Evolutionary conservation across 2,329 filamentous ascomycete species (phyloP), one percentile per base, ranked within the genome.

Genomic region (Pezicula carpinea): DNA sequence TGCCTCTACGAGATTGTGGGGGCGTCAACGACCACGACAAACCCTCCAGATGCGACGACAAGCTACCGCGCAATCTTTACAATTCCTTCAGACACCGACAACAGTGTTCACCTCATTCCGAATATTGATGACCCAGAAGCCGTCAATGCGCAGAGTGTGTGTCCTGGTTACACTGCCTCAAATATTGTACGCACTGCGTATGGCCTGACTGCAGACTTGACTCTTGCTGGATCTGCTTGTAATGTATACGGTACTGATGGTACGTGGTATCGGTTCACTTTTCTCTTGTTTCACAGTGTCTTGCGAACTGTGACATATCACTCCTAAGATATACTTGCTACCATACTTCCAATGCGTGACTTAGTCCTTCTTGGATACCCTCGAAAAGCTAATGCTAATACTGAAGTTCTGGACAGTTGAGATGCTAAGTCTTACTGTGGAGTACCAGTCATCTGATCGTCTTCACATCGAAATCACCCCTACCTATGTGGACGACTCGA

Each of bases 161-260:
- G 86, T 58, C 83, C 83, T 0, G 85, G 86, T 13, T 90, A 89
- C 67, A 73, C 62, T 22, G 85, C 83, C 2, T 76, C 73, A 15
- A 80, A 85, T 59, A 71, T 88, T 13, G 63, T 70, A 43, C 65
- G 72, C 43, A 77, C 69, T 0, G 59, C 64, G 31, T 70, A 69
- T 42, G 79, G 79, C 7, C 68, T 93, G 44, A 86, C 79, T 1
- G 89, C 88, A 2, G 76, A 85, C 53, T 71, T 95, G 40, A 74
- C 67, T 3, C 75, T 95, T 10, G 85, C 85, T 6, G 88, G 87
- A 0, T 59, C 71, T 8, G 73, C 83, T 5, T 93, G 89, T 70
- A 86, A 92, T 64, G 77, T 81, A 18, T 95, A 92, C 53, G 89
- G 89, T 0, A 84, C 75, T 6, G 89, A 95, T 60, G 26, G 26